Base-by-base conservation (phyloP, 108 stramenopile species). In the Nitzschia inconspicua region DNA sequence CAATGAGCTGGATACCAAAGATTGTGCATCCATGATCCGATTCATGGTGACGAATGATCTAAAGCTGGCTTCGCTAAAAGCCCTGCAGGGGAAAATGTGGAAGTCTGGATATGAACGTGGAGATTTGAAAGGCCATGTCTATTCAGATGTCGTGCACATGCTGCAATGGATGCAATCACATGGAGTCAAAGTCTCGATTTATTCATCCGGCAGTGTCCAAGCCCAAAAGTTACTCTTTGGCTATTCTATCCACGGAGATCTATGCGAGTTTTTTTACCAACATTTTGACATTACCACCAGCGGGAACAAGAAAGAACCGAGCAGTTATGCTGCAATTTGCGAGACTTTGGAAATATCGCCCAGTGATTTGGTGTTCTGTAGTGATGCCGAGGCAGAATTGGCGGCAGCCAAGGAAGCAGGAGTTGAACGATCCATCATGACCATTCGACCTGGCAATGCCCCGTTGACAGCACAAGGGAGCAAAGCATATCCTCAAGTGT, bases 31-130 rank as follows among this genome's bases (percentile, higher is more conserved):
- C 0, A 54, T 85, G 24, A 86, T 94, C 14, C 36, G 68, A 18
- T 75, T 63, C 39, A 65, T 88, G 47, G 80, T 95, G 75, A 53
- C 59, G 3, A 49, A 71, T 8, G 95, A 97, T 73, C 55, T 91
- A 49, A 97, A 97, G 56, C 72, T 76, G 9, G 72, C 81, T 20
- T 73, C 87, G 7, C 71, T 93, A 28, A 92, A 94, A 60, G 35
- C 59, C 0, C 44, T 94, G 27, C 94, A 96, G 60, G 95, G 95
- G 4, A 69, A 84, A 54, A 95, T 98, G 68, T 98, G 97, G 95
- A 77, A 85, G 47, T 35, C 60, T 9, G 86, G 90, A 3, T 86
- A 85, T 59, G 73, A 66, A 32, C 61, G 66, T 5, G 95, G 94
- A 0, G 77, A 73, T n/a, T 34, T 98, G 2, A 60, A 76, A 23